Evolutionary conservation across 2,329 filamentous ascomycete species (phyloP).

Genomic region (Paraphoma chrysanthemicola): DNA sequence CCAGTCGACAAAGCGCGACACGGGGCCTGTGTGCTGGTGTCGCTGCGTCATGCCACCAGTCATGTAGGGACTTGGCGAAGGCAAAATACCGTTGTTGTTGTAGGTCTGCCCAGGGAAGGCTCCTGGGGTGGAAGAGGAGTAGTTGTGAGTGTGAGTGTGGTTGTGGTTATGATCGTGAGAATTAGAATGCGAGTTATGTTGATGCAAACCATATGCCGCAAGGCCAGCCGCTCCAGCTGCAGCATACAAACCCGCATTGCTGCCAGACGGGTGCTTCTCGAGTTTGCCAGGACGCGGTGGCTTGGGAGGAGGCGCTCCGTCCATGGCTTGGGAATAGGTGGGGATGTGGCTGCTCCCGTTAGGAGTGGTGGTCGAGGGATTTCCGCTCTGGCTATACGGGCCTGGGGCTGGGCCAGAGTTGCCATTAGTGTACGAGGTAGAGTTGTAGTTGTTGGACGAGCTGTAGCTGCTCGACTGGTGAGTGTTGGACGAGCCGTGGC

Average conservation of each 20-base stretch:
- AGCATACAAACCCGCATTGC: conserved; percentile 54
- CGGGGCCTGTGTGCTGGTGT: conserved; percentile 63
- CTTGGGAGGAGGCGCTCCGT: conserved; percentile 37
- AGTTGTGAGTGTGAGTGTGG: conserved; percentile 26
- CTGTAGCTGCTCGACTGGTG: conserved; percentile 34
- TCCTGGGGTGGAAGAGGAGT: conserved; percentile 37
- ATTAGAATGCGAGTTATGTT: conserved; percentile 45
- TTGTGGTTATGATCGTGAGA: conserved; percentile 38
- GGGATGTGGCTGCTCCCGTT: conserved; percentile 41
- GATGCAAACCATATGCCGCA: conserved; percentile 54
- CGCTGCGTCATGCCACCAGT: conserved; percentile 52
- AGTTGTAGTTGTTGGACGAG: conserved; percentile 30
- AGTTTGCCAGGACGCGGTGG: conserved; percentile 47
- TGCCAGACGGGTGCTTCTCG: conserved; percentile 53
- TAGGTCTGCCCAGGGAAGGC: conserved; percentile 34
- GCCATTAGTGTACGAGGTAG: conserved; percentile 32
- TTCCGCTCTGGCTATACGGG: conserved; percentile 39
- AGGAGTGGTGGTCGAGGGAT: conserved; percentile 34
- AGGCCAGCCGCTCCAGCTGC: conserved; percentile 56
- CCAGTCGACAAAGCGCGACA: conserved; percentile 64
- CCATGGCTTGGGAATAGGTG: conserved; percentile 34
- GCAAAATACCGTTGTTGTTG: conserved; percentile 21
- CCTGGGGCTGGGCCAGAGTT: conserved; percentile 15
- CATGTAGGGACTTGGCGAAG: conserved; percentile 30
- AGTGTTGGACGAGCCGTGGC: conserved; percentile 37